Base-by-base conservation (phyloP, 441 rosid species). In the Bruguiera hainesii region DNA sequence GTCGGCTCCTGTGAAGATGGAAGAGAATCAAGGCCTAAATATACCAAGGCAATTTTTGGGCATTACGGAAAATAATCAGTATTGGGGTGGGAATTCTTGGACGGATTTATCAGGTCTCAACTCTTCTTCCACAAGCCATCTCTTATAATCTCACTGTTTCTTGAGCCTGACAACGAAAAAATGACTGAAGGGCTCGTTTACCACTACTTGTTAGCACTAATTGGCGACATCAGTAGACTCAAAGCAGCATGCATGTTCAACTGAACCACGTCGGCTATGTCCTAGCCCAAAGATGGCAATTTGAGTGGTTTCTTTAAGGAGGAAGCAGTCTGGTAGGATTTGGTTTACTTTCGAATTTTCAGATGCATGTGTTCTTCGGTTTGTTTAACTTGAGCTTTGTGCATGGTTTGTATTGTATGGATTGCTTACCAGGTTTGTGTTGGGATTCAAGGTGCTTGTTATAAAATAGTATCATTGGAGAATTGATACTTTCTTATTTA, bases 31-130 rank as follows among this genome's bases (percentile, higher is more conserved):
- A 63, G 74, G 77, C 56, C 50, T 78, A 62, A 84, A 68, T 61
- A 71, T 84, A 50, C 70, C 86, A 15, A 86, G 84, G 73, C 82
- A 78, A 68, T 74, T 80, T 60, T 48, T 60, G 56, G 84, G 82
- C 4, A n/a, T 69, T 61, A 48, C 84, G 1, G 83, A 81, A 64
- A 68, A 77, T 61, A 81, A 81, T 72, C 87, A 89, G 51, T 84
- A 80, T 73, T 91, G 97, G 97, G 71, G 69, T 35, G 83, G 77
- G 62, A 72, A 75, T 75, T 69, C 84, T 8, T 93, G 96, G 98
- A 86, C 87, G 13, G 97, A 93, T 86, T 81, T 85, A 68, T 84
- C 93, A 19, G 85, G 91, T 71, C 84, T 88, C 63, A 87, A 87
- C 75, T 85, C 96, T 75, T 84, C 90, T 71, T 86, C 88, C 56